Evolutionary conservation across 148 eudicot species (phyloP), one percentile per base, ranked within the genome.

Genomic region (Cornus suecica): DNA sequence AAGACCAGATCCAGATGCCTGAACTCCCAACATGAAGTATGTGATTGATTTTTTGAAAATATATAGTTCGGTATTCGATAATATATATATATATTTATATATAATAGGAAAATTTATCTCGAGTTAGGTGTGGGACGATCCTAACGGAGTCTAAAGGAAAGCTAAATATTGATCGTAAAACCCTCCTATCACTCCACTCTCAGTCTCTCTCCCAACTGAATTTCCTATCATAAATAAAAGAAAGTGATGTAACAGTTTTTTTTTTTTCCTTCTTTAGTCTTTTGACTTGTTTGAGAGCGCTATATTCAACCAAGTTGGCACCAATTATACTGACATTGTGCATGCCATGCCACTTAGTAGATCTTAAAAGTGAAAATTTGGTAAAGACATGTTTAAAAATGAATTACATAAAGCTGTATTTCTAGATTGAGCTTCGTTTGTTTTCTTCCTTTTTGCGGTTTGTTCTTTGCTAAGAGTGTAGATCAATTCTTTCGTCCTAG

Each of bases 1-100:
- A 82, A 10, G 99, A 95, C 71, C 86, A 85, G 72, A 74, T 80
- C 65, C 91, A 83, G 76, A 94, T 89, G 92, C 84, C 94, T 63
- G 74, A 92, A 3, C 87, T 94, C 67, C 98, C 98, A 61, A 94
- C 90, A 72, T 94, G 82, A 87, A 81, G 86, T 87, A 82, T 66
- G 82, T 82, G 71, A 70, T 24, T 68, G 66, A 8, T 11, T 51
- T 22, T 29, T 64, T 62, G 3, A 7, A 74, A 74, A 10, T 10
- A 60, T 25, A 27, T 60, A 58, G 16, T 34, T 52, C 31, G 48
- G 10, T 26, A 41, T 51, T 34, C 3, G 15, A 37, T 2, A 62
- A 22, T 37, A 37, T 3, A 32, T 32, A 32, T 8, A 32, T 8
- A 32, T 8, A 32, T 8, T 1, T 60, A 7, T 23, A 1, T 18